Evolutionary conservation across 2,329 filamentous ascomycete genomes (phyloP).

Genomic region (Colletotrichum siamense): DNA sequence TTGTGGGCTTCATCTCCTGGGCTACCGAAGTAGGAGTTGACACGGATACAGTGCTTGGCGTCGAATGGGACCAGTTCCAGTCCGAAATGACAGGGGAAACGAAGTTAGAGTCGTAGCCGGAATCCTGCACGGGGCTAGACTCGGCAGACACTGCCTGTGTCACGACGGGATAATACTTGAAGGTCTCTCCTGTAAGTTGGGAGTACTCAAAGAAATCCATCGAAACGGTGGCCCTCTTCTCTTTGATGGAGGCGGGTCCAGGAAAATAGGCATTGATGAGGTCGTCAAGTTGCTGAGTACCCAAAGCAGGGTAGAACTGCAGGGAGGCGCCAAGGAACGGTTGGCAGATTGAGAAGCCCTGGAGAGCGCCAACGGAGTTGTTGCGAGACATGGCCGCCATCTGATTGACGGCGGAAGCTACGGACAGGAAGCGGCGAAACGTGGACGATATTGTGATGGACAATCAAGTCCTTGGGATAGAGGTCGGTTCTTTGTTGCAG

Average conservation of each 20-base stretch:
- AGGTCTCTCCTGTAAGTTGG: conserved; percentile 59
- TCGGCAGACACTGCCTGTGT: conserved; percentile 49
- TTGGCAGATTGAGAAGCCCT: conserved; percentile 67
- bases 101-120: conserved; percentile 51
- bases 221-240: conserved; percentile 63
- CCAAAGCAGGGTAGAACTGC: conserved; percentile 71
- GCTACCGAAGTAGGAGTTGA: conserved; percentile 34
- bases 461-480: not conserved
- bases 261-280: conserved; percentile 64
- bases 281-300: conserved; percentile 65
- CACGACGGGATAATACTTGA: conserved; percentile 65
- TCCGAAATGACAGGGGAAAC: conserved; percentile 55
- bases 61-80: conserved; percentile 50
- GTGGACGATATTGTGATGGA: not conserved
- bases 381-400: conserved; percentile 43
- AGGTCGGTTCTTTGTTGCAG: not conserved
- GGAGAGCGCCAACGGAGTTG: conserved; percentile 36
- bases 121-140: conserved; percentile 49
- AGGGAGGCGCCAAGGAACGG: conserved; percentile 60
- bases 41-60: conserved; percentile 30
- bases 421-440: not conserved
- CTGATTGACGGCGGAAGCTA: not conserved
- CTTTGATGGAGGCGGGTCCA: conserved; percentile 56
- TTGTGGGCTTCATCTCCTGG: conserved; percentile 30
- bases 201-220: conserved; percentile 65